These are phyloP conservation scores for Vanrija pseudolonga DNA, from an alignment of 1,284 basidiomycete genomes.

Conservation along the genomic window DNA sequence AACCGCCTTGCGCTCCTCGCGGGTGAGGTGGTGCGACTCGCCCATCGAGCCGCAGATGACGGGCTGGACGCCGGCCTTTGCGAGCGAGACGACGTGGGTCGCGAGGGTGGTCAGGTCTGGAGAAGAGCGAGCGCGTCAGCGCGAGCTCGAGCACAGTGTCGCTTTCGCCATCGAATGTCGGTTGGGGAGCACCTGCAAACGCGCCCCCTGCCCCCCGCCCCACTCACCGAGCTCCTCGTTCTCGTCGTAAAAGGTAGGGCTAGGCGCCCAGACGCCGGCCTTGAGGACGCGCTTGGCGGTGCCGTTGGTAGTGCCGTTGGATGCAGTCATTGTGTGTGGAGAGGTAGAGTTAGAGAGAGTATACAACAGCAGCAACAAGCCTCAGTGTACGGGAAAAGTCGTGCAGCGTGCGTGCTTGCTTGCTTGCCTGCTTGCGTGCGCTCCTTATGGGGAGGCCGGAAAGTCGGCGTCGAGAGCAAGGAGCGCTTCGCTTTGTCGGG, in stretches of 20 bases:
- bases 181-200: conserved; percentile 78
- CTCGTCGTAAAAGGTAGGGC: conserved; percentile 77
- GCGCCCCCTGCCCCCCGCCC: conserved; percentile 57
- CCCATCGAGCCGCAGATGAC: conserved; percentile 64
- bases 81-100: conserved; percentile 67
- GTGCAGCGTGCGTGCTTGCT: no score
- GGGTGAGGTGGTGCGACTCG: conserved; percentile 70
- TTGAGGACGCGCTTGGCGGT: conserved; percentile 57
- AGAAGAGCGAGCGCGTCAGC: conserved; percentile 4
- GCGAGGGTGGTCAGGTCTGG: conserved; percentile 69
- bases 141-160: conserved; percentile 47
- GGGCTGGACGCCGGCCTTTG: conserved; percentile 67
- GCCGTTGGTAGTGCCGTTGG: conserved; percentile 13
- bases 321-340: conserved; percentile 9
- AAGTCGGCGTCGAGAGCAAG: no score
- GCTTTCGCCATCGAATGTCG: conserved; percentile 52
- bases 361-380: no score
- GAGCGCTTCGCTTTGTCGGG: no score
- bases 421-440: no score
- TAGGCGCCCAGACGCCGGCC: conserved; percentile 76
- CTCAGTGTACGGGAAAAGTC: no score
- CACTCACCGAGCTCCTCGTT: conserved; percentile 75
- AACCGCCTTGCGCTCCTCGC: conserved; percentile 64
- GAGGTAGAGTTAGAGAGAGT: not conserved
- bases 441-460: no score